Evolutionary conservation across 176 grass and related monocot genomes (phyloP), one percentile per base, ranked within the genome.

Genomic region (Metroxylon sagu): DNA sequence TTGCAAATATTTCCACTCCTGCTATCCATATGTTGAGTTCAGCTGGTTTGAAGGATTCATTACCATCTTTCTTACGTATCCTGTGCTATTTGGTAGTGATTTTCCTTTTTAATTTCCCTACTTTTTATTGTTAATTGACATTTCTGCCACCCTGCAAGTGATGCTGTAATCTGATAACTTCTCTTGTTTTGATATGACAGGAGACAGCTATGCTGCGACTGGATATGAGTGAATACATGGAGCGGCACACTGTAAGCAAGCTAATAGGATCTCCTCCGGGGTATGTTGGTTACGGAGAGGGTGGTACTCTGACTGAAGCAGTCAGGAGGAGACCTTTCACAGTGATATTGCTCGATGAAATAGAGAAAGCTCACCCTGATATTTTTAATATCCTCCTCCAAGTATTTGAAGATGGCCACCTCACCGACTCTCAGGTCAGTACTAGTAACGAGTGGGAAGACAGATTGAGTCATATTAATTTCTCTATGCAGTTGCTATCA

Each of bases 161-260:
- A 43, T 35, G 31, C 35, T 43, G 35, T 43, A 43, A 43, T 23
- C 21, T 23, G 21, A 23, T 43, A 43, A 10, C 8, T 43, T 43
- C 10, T 5, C 1, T 58, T 71, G 79, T 49, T 74, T 79, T 60
- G 12, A 62, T 59, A 69, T 74, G 1, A 77, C 74, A 95, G 91
- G 87, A 98, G 60, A 75, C 72, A 48, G 79, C 84, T 62, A 92
- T 92, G 87, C 66, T 98, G 74, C 76, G 93, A 23, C 76, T 98
- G 59, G 93, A 98, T 74, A 98, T 98, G 93, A 98, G 93, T 4
- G 93, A 98, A 66, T 98, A 89, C 75, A 98, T 92, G 93, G 93
- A 98, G 73, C 70, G 87, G 53, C 87, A 98, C 75, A 61, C 84
- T 52, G 84, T 92, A 23, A 88, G 81, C 76, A 98, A 98, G 70